Evolutionary conservation across 768 basidiomycete genomes (phyloP), one percentile per base, ranked within the genome.

Genomic region (Calocera viscosa): DNA sequence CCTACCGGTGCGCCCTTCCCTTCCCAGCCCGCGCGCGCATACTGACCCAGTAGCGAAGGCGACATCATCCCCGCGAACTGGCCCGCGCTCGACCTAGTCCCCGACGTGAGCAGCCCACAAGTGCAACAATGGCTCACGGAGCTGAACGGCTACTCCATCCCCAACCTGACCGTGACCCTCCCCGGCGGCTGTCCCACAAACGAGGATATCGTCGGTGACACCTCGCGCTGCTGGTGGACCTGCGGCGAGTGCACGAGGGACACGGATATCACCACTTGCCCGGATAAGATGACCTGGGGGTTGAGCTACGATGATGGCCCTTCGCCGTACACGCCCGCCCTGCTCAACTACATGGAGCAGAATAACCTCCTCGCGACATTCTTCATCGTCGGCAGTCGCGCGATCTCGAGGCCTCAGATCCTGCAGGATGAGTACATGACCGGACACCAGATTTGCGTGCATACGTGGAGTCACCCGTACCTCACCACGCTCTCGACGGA

Each of bases 401-500:
- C 76, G 53, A 82, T 91, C 69, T 85, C 84, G 0, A 83, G 85
- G 75, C 90, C 90, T 1, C 74, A 78, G 26, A 84, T 84, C 70
- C 77, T 91, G 8, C 90, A 89, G 73, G 76, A 81, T 19, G 84
- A 93, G 78, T 91, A 90, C 78, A 83, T 91, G 81, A 73, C 73
- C 34, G 83, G 85, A 5, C 90, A 95, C 73, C 91, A 95, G 72
- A 83, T 94, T 69, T 86, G 84, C 5, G 81, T 82, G 1, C 83
- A 84, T 76, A 84, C 83, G 32, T 84, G 90, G 79, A 86, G 86
- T 65, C 91, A 93, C 74, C 81, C 84, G 1, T 70, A 80, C 7
- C 77, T 91, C 69, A 93, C 90, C 40, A 88, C 87, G 0, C 76
- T 87, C 67, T 79, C 86, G 40, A 93, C 88, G 73, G 89, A 91